These are phyloP conservation scores for Backusella luteola DNA, from an alignment of 192 early-diverging fungal species.

Conservation along the genomic window DNA sequence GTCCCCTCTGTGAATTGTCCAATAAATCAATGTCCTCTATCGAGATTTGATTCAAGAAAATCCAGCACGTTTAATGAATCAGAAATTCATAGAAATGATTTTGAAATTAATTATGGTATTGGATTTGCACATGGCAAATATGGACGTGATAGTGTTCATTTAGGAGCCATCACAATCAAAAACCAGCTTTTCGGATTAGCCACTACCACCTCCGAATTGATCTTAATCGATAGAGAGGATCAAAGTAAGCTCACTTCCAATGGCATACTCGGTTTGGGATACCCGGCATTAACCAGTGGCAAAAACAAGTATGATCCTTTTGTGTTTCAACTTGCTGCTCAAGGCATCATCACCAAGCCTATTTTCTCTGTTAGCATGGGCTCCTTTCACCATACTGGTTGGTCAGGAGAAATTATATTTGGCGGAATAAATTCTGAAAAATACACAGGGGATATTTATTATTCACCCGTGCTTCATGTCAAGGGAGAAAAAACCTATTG, in stretches of 20 bases:
- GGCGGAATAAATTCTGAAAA: constrained; percentile 41
- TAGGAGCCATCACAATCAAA: constrained; percentile 5
- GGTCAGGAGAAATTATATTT: constrained; percentile 40
- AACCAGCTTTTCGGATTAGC: constrained; percentile 31
- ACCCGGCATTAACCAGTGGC: not conserved
- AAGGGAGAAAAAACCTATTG: constrained; percentile 17
- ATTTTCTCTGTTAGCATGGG: constrained; percentile 25
- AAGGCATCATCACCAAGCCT: constrained; percentile 11
- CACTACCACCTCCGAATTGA: not conserved
- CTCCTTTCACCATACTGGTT: not conserved
- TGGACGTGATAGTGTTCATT: constrained; percentile 16
- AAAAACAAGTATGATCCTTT: constrained; percentile 21
- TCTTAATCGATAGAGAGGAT: not conserved
- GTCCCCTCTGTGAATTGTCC: constrained; percentile 21
- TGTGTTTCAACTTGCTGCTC: constrained; percentile 11
- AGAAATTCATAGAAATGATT: not conserved
- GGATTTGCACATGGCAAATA: constrained; percentile 22
- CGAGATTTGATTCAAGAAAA: constrained; percentile 22
- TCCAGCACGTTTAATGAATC: constrained; percentile 18
- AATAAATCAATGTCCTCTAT: constrained; percentile 4
- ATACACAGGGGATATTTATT: constrained; percentile 42
- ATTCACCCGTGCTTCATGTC: constrained; percentile 21
- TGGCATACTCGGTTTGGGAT: constrained; percentile 31
- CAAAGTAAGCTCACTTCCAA: not conserved
- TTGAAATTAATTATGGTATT: constrained; percentile 28